phyloP scores from a whole-genome alignment of 1,284 basidiomycete genomes.

The Leccinum cinnamomeum region DNA sequence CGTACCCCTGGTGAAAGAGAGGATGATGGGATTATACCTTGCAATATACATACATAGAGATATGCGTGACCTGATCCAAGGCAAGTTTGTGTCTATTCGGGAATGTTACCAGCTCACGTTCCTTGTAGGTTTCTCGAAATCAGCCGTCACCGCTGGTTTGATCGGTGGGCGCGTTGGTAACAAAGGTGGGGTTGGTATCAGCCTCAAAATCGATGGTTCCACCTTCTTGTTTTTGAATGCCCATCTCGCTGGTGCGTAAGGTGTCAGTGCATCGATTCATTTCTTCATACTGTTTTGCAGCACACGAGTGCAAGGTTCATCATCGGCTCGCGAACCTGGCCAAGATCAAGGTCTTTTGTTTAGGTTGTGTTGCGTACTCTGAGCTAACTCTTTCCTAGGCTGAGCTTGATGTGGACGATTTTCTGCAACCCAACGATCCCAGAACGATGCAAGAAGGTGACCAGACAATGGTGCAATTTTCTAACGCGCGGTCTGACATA shows the following conservation, averaged over 20 bases:
- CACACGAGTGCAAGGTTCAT: constrained; percentile 71
- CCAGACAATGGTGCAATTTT: background rate
- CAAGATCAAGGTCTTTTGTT: constrained; percentile 65
- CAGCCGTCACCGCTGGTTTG: constrained; percentile 80
- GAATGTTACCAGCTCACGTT: constrained; percentile 3
- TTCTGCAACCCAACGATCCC: constrained; percentile 62
- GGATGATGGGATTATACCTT: constrained; percentile 86
- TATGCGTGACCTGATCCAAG: constrained; percentile 57
- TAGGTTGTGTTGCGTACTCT: background rate
- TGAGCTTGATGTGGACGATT: constrained; percentile 66
- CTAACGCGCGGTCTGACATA: background rate
- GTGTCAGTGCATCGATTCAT: background rate
- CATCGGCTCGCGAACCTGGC: constrained; percentile 68
- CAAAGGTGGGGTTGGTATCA: constrained; percentile 84
- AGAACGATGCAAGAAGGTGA: constrained; percentile 65
- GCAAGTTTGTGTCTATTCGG: constrained; percentile 34
- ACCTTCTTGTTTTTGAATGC: constrained; percentile 85
- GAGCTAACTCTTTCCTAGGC: constrained; percentile 39
- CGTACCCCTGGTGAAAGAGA: constrained; percentile 77
- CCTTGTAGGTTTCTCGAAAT: constrained; percentile 61
- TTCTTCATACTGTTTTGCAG: constrained; percentile 37
- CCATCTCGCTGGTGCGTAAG: constrained; percentile 72
- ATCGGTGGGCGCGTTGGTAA: constrained; percentile 86
- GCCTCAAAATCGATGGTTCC: constrained; percentile 69
- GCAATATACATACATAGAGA: constrained; percentile 73